These are phyloP conservation scores for Cryphonectria nitschkei DNA, from an alignment of 2,329 filamentous ascomycete species.

Conservation along the genomic window DNA sequence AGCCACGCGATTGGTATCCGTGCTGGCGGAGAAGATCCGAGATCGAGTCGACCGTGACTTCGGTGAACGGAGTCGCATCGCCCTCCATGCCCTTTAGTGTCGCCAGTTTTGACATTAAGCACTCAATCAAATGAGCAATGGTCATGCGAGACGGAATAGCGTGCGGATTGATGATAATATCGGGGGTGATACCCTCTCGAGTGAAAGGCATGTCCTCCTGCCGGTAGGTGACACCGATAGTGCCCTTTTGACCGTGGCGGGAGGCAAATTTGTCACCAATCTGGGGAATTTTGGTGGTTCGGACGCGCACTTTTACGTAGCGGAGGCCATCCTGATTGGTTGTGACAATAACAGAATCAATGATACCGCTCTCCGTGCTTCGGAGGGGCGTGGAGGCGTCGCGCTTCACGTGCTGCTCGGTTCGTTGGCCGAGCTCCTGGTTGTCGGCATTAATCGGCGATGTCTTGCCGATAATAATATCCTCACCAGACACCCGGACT, in stretches of 20 bases:
- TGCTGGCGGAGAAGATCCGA: slow-evolving; percentile 84
- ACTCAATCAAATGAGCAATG: slow-evolving; percentile 99
- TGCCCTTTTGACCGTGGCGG: slow-evolving; percentile 98
- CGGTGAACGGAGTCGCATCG: slow-evolving; percentile 96
- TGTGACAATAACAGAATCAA: slow-evolving; percentile 90
- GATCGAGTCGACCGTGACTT: slow-evolving; percentile 93
- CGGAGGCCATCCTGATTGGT: slow-evolving; percentile 93
- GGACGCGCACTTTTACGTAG: slow-evolving; percentile 96
- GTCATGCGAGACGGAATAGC: slow-evolving; percentile 99
- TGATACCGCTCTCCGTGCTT: slow-evolving; percentile 95
- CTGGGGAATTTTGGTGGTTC: slow-evolving; percentile 97
- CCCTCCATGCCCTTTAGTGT: slow-evolving; percentile 93
- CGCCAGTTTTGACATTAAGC: slow-evolving; percentile 93
- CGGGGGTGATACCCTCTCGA: slow-evolving; percentile 85
- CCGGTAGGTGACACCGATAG: slow-evolving; percentile 96
- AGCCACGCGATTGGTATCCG: slow-evolving; percentile 95
- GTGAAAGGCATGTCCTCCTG: slow-evolving; percentile 99
- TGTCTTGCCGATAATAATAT: slow-evolving; percentile 99
- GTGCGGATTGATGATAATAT: slow-evolving; percentile 98
- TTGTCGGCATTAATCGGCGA: slow-evolving; percentile 91
- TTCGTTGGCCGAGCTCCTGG: slow-evolving; percentile 91
- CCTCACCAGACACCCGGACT: slow-evolving; percentile 92
- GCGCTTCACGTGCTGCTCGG: slow-evolving; percentile 86
- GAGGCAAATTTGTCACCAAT: slow-evolving; percentile 99
- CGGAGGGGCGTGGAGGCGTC: slow-evolving; percentile 94